Base-by-base conservation (phyloP, 2,329 filamentous ascomycete genomes). In the Whalleya microplaca region DNA sequence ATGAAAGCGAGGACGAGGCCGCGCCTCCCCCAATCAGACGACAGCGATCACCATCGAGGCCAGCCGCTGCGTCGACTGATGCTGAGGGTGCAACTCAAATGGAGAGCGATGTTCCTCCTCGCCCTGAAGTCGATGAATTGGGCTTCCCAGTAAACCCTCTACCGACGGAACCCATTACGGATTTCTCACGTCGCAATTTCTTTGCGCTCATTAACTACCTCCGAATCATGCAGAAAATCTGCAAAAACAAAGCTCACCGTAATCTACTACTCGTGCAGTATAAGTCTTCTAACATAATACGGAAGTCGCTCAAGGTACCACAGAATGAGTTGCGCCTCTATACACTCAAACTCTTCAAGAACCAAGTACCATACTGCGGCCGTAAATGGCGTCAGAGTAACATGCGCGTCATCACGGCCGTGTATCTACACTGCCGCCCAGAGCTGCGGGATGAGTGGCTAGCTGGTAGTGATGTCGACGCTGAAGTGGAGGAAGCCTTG, bases 321-420 rank as follows among this genome's bases (percentile, higher is more conserved):
- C 92, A 99, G 69, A 88, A 88, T 1, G 84, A 92, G 68, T 81
- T 99, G 41, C 87, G 95, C 5, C 86, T 96, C 43, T 98, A 98
- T 78, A 96, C 95, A 0, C 84, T 99, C 65, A 99, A 99, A 76
- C 83, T 99, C 0, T 98, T 98, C 86, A 99, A 99, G 75, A 95
- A 92, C 58, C 95, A 99, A 74, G 95, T 99, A 3, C 95, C 95
- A 1, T 99, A 96, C 79, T 98, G 94, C 73, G 94, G 95, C 20
- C 88, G 95, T 43, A 99, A 99, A 77, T 99, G 95, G 95, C 88
- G 95, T 14, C 95, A 98, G 77, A 88, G 87, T 66, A 98, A 99
- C 74, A 99, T 99, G 95, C 90, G 94, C 53, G 93, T 98, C 69
- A 99, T 99, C 70, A 99, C 95, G 0, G 92, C 93, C 2, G 91